Base-by-base conservation (phyloP, 768 basidiomycete species). In the Lactarius pseudohatsudake region DNA sequence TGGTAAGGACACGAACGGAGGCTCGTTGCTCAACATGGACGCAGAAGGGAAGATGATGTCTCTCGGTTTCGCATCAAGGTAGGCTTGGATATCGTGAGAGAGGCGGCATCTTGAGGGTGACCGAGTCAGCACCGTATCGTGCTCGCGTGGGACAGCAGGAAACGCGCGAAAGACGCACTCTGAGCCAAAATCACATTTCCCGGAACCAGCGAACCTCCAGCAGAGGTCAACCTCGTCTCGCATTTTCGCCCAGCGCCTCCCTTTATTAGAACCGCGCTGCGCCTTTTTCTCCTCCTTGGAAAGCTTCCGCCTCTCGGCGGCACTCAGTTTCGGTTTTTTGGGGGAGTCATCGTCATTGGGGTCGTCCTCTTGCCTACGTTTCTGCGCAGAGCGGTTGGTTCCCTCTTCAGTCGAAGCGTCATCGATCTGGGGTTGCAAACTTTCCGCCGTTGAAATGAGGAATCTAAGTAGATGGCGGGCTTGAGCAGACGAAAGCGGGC, bases 171-270 rank as follows among this genome's bases (percentile, higher is more conserved):
- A 41, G 16, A 56, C 85, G 70, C 69, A 89, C 86, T 86, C 81
- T 61, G 80, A 76, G 22, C 90, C 91, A 70, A 86, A 85, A 68
- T 90, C 87, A 73, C 95, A 97, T 9, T 79, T 71, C 40, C 80
- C 78, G 0, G 89, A 91, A 60, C 81, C 85, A 3, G 92, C 94
- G 60, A 94, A 77, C 60, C 82, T 84, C 84, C 88, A 90, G 77
- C 96, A 98, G 32, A 98, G 78, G 40, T 93, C 88, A 3, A 93
- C 77, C 54, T 91, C 90, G 72, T 96, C 95, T 61, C 85, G 81
- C 20, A 91, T 81, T 73, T 89, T 89, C 20, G 82, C 86, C 75
- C 94, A 95, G 16, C 86, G 82, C 50, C 96, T 77, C 15, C 86
- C 88, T 74, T 94, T 96, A 76, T 96, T 97, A 66, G 88, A 86